These are phyloP conservation scores for Picocystis sp. DNA, from an alignment of 163 green algal species.

Conservation along the genomic window DNA sequence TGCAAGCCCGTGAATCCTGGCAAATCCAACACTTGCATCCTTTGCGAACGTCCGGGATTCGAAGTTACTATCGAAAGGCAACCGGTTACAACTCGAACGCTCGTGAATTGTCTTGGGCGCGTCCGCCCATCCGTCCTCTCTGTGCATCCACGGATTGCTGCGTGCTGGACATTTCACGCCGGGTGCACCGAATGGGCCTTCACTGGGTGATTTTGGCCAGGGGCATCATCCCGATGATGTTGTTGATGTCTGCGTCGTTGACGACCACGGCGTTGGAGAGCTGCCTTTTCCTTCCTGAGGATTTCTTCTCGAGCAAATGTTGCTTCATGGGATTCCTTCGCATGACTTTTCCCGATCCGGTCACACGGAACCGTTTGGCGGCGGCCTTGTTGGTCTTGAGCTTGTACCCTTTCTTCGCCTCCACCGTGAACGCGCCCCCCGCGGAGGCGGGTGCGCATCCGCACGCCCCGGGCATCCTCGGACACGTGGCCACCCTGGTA, in stretches of 20 bases:
- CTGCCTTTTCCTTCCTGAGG: slow-evolving; percentile 7
- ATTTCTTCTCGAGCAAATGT: slow-evolving; percentile 86
- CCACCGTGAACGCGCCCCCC: not conserved
- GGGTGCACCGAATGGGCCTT: too few relatives aligned
- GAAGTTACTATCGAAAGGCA: too few relatives aligned
- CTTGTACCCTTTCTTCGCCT: slow-evolving; percentile 5
- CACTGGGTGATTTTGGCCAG: slow-evolving; percentile 12
- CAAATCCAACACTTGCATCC: too few relatives aligned
- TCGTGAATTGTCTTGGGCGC: too few relatives aligned
- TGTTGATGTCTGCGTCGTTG: slow-evolving; percentile 9
- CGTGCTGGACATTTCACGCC: too few relatives aligned
- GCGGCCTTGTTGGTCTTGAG: slow-evolving; percentile 31
- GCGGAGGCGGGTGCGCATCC: not conserved
- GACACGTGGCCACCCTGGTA: too few relatives aligned
- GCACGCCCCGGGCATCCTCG: too few relatives aligned
- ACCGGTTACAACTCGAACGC: too few relatives aligned
- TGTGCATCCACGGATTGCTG: too few relatives aligned
- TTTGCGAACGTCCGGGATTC: too few relatives aligned
- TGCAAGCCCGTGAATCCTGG: too few relatives aligned
- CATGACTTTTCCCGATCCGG: slow-evolving; percentile 66
- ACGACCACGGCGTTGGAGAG: slow-evolving; percentile 19
- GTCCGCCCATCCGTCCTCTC: too few relatives aligned
- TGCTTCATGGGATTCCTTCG: slow-evolving; percentile 64
- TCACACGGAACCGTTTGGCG: slow-evolving; percentile 79
- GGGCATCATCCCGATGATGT: slow-evolving; percentile 16